A percentile compares a stretch with the other conserved stretches of the same genome.
phyloP scores from a whole-genome alignment of 2,329 filamentous ascomycete genomes.

The Scedosporium dehoogii region DNA sequence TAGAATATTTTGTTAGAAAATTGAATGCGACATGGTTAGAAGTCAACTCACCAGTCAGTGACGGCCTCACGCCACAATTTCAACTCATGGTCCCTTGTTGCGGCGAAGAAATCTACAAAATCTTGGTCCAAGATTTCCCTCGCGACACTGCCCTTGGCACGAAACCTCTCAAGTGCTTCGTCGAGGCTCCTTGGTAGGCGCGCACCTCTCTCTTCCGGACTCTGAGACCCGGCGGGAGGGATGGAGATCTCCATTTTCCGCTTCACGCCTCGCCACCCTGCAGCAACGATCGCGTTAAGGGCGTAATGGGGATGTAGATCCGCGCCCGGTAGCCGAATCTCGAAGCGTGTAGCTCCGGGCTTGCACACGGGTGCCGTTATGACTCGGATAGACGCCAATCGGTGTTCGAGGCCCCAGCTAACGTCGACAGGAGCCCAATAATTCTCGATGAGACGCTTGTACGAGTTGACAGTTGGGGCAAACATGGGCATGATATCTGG shows the following conservation, averaged over 20 bases:
- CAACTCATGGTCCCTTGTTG: conserved; percentile 85
- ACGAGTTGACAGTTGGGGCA: conserved; percentile 92
- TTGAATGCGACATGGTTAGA: too few relatives aligned
- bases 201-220: conserved; percentile 49
- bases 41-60: conserved; percentile 73
- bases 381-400: conserved; percentile 79
- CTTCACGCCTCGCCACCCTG: conserved; percentile 86
- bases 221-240: conserved; percentile 67
- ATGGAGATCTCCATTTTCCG: conserved; percentile 79
- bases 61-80: conserved; percentile 90
- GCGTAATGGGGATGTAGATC: conserved; percentile 87
- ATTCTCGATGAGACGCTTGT: conserved; percentile 96
- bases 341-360: conserved; percentile 78
- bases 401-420: conserved; percentile 93
- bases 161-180: conserved; percentile 75
- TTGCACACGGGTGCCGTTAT: conserved; percentile 83
- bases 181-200: conserved; percentile 68
- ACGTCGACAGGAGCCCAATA: conserved; percentile 98
- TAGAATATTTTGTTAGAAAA: not conserved
- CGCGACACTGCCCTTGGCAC: conserved; percentile 71
- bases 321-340: conserved; percentile 87
- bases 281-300: conserved; percentile 73
- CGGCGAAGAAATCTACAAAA: conserved; percentile 93
- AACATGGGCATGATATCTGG: conserved; percentile 94
- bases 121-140: conserved; percentile 86